phyloP scores from a whole-genome alignment of 805 yeast species.

The Candida dendrica region DNA sequence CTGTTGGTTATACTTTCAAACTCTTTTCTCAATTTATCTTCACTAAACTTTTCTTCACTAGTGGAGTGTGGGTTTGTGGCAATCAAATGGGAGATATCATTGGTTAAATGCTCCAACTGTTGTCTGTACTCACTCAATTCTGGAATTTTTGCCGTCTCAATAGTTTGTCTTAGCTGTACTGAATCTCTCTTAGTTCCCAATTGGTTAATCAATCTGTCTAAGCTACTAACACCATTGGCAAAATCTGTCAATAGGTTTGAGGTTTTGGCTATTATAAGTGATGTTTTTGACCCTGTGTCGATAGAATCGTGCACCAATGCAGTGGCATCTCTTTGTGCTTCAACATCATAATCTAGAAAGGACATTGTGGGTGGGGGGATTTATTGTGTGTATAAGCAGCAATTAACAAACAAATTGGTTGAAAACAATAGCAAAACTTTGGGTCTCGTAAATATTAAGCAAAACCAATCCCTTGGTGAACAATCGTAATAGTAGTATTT shows the following conservation, averaged over 20 bases:
- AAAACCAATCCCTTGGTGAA: too few relatives aligned
- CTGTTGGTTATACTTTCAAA: conserved; percentile 42
- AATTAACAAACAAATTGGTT: not conserved
- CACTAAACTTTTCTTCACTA: conserved; percentile 19
- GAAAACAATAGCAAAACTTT: too few relatives aligned
- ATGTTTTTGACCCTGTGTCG: conserved; percentile 10
- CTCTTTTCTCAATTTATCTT: conserved; percentile 45
- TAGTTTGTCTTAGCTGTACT: conserved; percentile 25
- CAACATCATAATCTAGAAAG: conserved; percentile 21
- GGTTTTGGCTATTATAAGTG: conserved; percentile 16
- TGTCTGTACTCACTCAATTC: conserved; percentile 20
- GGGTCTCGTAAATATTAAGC: too few relatives aligned
- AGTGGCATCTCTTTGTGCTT: conserved; percentile 15
- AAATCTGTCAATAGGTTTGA: conserved; percentile 29
- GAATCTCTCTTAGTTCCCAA: conserved; percentile 43
- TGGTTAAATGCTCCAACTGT: conserved; percentile 25
- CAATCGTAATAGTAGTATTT: too few relatives aligned
- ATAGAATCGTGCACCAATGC: not conserved
- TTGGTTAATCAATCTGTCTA: conserved; percentile 41
- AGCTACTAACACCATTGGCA: conserved; percentile 40
- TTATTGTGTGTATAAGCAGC: not conserved
- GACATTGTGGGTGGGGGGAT: conserved; percentile 13
- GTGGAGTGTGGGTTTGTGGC: conserved; percentile 7
- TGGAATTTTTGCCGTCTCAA: conserved; percentile 16
- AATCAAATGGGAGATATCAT: conserved; percentile 17